Base-by-base conservation (phyloP, 1,139 yeast genomes). In the Wickerhamomyces sp. region DNA sequence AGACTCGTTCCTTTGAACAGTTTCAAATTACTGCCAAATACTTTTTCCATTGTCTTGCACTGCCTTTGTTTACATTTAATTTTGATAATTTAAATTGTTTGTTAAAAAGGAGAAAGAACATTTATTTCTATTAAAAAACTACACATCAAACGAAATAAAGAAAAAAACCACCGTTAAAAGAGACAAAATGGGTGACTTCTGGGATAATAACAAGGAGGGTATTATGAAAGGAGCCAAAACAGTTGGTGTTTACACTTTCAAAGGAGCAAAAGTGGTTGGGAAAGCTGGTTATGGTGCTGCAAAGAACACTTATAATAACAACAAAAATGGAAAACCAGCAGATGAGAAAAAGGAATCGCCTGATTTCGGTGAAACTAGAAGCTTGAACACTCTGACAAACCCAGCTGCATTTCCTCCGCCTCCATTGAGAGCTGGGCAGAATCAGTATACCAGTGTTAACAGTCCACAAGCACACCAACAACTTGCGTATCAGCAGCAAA, bases 351-450 rank as follows among this genome's bases (percentile, higher is more conserved):
- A 39, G 3, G 34, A 36, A 7, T 40, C 47, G 25, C 46, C 54
- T 39, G 43, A 43, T 8, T 35, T 42, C 13, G 47, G 49, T 3
- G 42, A 49, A 2, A 46, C 70, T 3, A 49, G 70, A 36, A 64
- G 70, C 14, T 33, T 64, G 34, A 41, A 55, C 1, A 47, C 65
- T 2, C 51, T 67, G 33, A 58, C 56, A 26, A 71, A 72, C 46
- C 71, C 77, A 8, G 49, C 54, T 5, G 42, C 60, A 12, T 68
- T 76, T 42, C 80, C 82, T 12, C 71, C 81, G 1, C 84, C 83
- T 1, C 84, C 83, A 1, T 46, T 63, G 49, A 64, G 65, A 58
- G 67, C 71, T 4, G 68, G 63, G 7, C 65, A 67, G 36, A 45
- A 40, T 31, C 64, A 58, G 37, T 55, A 60, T 34, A 51, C 51